Percentiles rank a stretch among this genome's conserved stretches.
Evolutionary conservation across 2,329 filamentous ascomycete genomes (phyloP).

Genomic region (Ilyonectria robusta): DNA sequence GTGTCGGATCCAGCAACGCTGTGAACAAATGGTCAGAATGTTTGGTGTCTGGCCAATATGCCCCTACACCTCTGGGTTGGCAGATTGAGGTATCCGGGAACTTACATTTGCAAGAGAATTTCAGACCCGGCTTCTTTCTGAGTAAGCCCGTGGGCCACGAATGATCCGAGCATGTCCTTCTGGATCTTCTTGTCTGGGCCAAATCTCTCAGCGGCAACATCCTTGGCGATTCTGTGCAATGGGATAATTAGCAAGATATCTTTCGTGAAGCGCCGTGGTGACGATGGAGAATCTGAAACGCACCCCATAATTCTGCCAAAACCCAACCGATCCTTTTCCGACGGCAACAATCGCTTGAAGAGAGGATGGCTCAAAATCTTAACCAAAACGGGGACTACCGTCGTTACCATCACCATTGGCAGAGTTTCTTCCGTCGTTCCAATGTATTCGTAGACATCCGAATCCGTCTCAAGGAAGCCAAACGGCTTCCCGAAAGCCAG

Average conservation of each 20-base stretch:
- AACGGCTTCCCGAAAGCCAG: slow-evolving; percentile 65
- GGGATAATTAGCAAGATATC: fast-evolving
- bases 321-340: slow-evolving; percentile 54
- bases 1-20: slow-evolving; percentile 71
- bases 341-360: slow-evolving; percentile 58
- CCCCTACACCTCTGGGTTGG: too few relatives aligned
- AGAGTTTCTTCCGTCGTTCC: slow-evolving; percentile 58
- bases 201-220: slow-evolving; percentile 48
- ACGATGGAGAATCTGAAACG: slow-evolving; percentile 36
- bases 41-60: fast-evolving
- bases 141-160: slow-evolving; percentile 47
- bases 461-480: slow-evolving; percentile 61
- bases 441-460: slow-evolving; percentile 64
- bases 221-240: slow-evolving; percentile 44
- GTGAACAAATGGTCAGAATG: background rate
- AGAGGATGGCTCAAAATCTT: slow-evolving; percentile 57
- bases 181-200: slow-evolving; percentile 44
- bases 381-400: slow-evolving; percentile 58
- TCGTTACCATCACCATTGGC: slow-evolving; percentile 60
- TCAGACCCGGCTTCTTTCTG: slow-evolving; percentile 48
- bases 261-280: too few relatives aligned
- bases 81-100: background rate
- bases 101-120: slow-evolving; percentile 44
- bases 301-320: slow-evolving; percentile 62
- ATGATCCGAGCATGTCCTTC: slow-evolving; percentile 52